Base-by-base conservation (phyloP, 192 early-diverging fungal genomes). In the Gigaspora rosea region DNA sequence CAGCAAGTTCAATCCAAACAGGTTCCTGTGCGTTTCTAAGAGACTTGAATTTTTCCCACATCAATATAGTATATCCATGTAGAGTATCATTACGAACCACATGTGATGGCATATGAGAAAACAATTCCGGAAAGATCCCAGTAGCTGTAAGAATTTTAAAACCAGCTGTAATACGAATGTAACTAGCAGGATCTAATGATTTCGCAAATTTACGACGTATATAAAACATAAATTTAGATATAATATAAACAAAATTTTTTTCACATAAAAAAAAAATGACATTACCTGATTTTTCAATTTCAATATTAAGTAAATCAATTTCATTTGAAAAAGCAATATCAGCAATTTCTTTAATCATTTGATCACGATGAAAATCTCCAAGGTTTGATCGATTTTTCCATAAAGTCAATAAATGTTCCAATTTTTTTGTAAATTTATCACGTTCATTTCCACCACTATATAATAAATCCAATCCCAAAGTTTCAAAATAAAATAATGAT, bases 401-500 rank as follows among this genome's bases (percentile, higher is more conserved):
- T 47, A 57, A 68, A 3, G 65, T 72, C 8, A 85, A 52, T 18
- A 68, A 77, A 12, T 33, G 49, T 51, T 80, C 74, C 13, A 82
- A 64, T 18, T 85, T 79, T 18, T 33, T 49, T n/a, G 57, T 68
- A 33, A 82, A 50, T 16, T 22, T 66, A 32, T 33, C 69, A 3
- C 48, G 57, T 46, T 82, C 78, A 18, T 75, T 57, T 15, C 61
- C 72, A 16, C 78, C 71, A 70, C 77, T 81, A 27, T 78, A 48
- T 0, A 81, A 64, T 33, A 80, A 71, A 13, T 82, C 77, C 8
- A 78, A 80, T 77, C 79, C 83, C 5, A 85, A 80, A 33, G 57
- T 79, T 35, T 82, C 79, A 2, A 87, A 86, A 36, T 78, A 76
- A 64, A 90, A 86, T 2, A 90, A 71, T 33, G 80, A 86, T 18